Base-by-base conservation (phyloP, 2,329 filamentous ascomycete genomes). In the Arachnopeziza araneosa region DNA sequence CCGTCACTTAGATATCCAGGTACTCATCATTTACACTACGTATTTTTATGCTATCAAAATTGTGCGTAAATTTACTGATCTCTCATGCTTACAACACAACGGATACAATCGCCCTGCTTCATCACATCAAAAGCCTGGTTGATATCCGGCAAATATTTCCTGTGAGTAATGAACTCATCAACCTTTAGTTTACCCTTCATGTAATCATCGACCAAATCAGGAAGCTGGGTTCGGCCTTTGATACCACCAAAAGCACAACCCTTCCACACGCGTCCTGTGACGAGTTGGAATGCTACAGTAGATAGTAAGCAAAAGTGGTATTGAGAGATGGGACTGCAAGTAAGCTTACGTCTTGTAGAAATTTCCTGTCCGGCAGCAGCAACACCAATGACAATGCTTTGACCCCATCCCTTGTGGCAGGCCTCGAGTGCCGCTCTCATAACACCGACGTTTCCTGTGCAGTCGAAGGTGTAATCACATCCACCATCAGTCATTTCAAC, bases 391-490 rank as follows among this genome's bases (percentile, higher is more conserved):
- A 99, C 86, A 76, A 99, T 96, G 74, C 90, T 96, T 83, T 97
- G 86, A 71, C 95, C 95, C 95, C 95, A 99, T 54, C 95, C 95
- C 85, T 99, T 99, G 83, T 99, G 95, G 81, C 93, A 98, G 54
- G 95, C 93, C 80, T 99, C 93, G 62, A 99, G 86, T 50, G 95
- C 95, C 57, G 91, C 89, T 65, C 95, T 85, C 95, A 96, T 99
- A 59, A 99, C 95, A 68, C 87, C 85, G 57, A 98, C 93, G 72
- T 98, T 98, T 62, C 95, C 95, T 7, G 95, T 99, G 83, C 95
- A 98, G 80, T 99, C 95, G 74, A 99, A 99, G 55, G 95, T 99
- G 81, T 97, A 98, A 80, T 99, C 95, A 75, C 92, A 96, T 56
- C 95, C 95, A 67, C 95, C 95, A 71, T 98, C 95, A 1, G 95